A percentile compares a stretch with the other conserved stretches of the same genome.
These are phyloP conservation scores for Erodium texanum DNA, from an alignment of 441 rosid species.

Conservation along the genomic window DNA sequence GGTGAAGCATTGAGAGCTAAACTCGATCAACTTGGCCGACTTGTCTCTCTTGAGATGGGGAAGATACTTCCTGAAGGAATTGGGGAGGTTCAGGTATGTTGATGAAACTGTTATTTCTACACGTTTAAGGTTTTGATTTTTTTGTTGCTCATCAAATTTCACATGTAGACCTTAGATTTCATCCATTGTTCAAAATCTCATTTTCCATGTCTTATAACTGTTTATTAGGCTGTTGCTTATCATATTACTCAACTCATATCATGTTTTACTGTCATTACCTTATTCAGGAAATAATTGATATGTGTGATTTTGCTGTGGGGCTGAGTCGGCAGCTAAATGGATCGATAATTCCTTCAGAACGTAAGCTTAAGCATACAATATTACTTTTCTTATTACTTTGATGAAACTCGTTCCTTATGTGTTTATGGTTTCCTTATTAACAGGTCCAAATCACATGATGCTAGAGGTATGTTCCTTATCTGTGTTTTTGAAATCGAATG, in stretches of 20 bases:
- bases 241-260: not conserved
- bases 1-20: conserved; percentile 83
- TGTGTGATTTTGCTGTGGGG: conserved; percentile 97
- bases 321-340: conserved; percentile 95
- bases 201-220: not conserved
- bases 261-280: not conserved
- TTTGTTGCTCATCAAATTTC: not conserved
- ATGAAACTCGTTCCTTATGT: conserved; percentile 13
- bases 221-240: not conserved
- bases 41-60: conserved; percentile 96
- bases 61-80: conserved; percentile 93
- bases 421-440: conserved; percentile 18
- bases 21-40: conserved; percentile 71
- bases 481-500: conserved; percentile 13
- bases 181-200: not conserved
- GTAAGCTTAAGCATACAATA: conserved; percentile 38
- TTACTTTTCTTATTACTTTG: not conserved
- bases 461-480: conserved; percentile 51
- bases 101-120: not conserved
- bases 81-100: conserved; percentile 87
- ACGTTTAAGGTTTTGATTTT: not conserved
- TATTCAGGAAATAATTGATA: conserved; percentile 89
- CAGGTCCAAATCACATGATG: conserved; percentile 98
- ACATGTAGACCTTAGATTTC: not conserved
- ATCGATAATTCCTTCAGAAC: conserved; percentile 88